Evolutionary conservation across 768 basidiomycete genomes (phyloP).

Genomic region (Lactarius akahatsu): DNA sequence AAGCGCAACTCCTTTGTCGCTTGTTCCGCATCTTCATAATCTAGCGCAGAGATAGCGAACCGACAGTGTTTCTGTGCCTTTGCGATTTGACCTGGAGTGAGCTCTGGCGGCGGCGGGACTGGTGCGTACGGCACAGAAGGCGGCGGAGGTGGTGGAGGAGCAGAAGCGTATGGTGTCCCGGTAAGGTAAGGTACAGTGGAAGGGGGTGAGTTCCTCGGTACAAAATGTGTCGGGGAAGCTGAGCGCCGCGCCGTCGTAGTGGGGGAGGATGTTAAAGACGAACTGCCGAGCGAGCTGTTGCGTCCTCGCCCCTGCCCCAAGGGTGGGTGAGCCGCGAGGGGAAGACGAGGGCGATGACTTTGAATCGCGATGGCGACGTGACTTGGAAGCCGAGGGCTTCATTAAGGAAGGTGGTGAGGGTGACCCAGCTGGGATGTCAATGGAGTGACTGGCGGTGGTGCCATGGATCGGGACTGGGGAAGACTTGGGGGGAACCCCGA

Average conservation of each 20-base stretch:
- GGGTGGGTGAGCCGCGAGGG: slow-evolving; percentile 11
- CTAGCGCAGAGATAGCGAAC: slow-evolving; percentile 92
- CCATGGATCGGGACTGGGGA: slow-evolving; percentile 19
- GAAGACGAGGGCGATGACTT: neutral
- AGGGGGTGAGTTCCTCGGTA: slow-evolving; percentile 24
- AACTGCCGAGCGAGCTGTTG: slow-evolving; percentile 5
- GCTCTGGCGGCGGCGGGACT: slow-evolving; percentile 37
- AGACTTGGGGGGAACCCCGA: slow-evolving; percentile 14
- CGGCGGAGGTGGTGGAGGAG: slow-evolving; percentile 19
- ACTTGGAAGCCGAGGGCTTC: slow-evolving; percentile 14
- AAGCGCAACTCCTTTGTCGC: slow-evolving; percentile 79
- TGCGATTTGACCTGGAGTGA: slow-evolving; percentile 65
- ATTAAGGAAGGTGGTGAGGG: slow-evolving; percentile 13
- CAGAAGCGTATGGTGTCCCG: slow-evolving; percentile 11
- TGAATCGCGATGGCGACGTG: slow-evolving; percentile 9
- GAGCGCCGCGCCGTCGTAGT: slow-evolving; percentile 5
- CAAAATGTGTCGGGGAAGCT: slow-evolving; percentile 26
- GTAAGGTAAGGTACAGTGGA: slow-evolving; percentile 12
- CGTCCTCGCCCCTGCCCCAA: slow-evolving; percentile 4
- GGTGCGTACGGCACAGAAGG: slow-evolving; percentile 27
- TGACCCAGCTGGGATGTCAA: neutral
- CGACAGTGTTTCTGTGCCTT: slow-evolving; percentile 88
- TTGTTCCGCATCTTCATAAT: slow-evolving; percentile 90
- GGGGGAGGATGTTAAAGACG: slow-evolving; percentile 7
- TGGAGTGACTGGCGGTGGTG: neutral